Evolutionary conservation across 192 early-diverging fungal species (phyloP).

Genomic region (Coemansia umbellata): DNA sequence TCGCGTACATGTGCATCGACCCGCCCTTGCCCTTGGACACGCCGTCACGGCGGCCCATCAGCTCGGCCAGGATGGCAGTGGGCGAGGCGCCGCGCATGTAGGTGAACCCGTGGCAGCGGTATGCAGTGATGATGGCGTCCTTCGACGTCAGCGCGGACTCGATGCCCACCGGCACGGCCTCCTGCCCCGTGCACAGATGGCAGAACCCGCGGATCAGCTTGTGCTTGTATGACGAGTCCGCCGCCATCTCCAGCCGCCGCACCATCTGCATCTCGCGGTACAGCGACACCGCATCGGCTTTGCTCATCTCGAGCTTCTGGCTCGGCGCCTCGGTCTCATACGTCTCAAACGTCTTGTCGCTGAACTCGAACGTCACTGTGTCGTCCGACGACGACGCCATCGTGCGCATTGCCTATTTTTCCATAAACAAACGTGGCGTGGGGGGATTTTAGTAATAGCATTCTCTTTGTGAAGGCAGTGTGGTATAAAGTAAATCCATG

Average conservation of each 20-base stretch:
- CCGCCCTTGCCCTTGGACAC: slow-evolving; percentile 95
- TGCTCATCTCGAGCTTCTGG: slow-evolving; percentile 60
- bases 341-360: slow-evolving; percentile 68
- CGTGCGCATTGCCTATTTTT: slow-evolving; percentile 27
- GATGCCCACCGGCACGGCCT: slow-evolving; percentile 92
- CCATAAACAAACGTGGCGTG: not conserved
- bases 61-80: slow-evolving; percentile 67
- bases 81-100: slow-evolving; percentile 73
- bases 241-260: slow-evolving; percentile 89
- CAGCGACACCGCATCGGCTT: slow-evolving; percentile 71
- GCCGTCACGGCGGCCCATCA: slow-evolving; percentile 81
- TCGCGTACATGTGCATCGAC: slow-evolving; percentile 99
- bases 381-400: slow-evolving; percentile 36
- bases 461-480: not conserved
- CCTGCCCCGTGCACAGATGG: slow-evolving; percentile 96
- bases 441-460: not conserved
- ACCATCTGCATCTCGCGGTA: slow-evolving; percentile 88
- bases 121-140: slow-evolving; percentile 96
- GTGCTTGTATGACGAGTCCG: slow-evolving; percentile 92
- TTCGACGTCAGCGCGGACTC: slow-evolving; percentile 80
- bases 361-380: slow-evolving; percentile 66
- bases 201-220: slow-evolving; percentile 98
- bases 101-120: slow-evolving; percentile 98
- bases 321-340: slow-evolving; percentile 78
- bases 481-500: not conserved